Evolutionary conservation across 179 eudicot species (phyloP), one percentile per base, ranked within the genome.

Genomic region (Actinidia chinensis): DNA sequence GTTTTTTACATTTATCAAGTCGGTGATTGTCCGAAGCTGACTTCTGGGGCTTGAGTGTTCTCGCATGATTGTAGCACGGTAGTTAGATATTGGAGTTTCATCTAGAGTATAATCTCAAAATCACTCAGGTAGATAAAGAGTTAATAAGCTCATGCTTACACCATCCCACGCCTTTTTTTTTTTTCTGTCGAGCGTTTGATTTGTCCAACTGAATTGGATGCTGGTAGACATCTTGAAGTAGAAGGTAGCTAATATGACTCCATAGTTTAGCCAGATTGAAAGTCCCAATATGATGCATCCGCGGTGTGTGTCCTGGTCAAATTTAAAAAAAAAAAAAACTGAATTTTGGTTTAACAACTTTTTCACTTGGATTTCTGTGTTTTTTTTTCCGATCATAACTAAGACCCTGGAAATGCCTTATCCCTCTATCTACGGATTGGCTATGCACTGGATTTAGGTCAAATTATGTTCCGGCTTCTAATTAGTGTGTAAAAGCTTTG

Each of bases 61-160:
- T 51, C 75, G 64, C 33, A n/a, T 36, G 18, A n/a, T 55, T 58
- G 15, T 73, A 40, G 25, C 0, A 3, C n/a, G 43, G 50, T 22
- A n/a, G 33, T 36, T 55, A 20, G 65, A 73, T 69, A 17, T 18
- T 15, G 40, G 55, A 69, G 42, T 69, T 47, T 69, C 73, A 12
- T 69, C 23, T 69, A 6, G 28, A 47, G 22, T 18, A 68, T 44
- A 8, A 20, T 20, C 13, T 5, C 25, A 46, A 55, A 22, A 69
- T 46, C 73, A 22, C 36, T 0, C 23, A 69, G 50, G 42, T 67
- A 43, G 55, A 46, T 47, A 20, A 68, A n/a, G 54, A 68, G 20
- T 43, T 23, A 9, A 14, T 18, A 60, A 28, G 33, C 33, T 28
- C 33, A 28, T 28, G 33, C 33, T 0, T 28, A 28, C 33, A 1